phyloP scores from a whole-genome alignment of 2,329 filamentous ascomycete genomes.

The Ophioceras dolichostomum region DNA sequence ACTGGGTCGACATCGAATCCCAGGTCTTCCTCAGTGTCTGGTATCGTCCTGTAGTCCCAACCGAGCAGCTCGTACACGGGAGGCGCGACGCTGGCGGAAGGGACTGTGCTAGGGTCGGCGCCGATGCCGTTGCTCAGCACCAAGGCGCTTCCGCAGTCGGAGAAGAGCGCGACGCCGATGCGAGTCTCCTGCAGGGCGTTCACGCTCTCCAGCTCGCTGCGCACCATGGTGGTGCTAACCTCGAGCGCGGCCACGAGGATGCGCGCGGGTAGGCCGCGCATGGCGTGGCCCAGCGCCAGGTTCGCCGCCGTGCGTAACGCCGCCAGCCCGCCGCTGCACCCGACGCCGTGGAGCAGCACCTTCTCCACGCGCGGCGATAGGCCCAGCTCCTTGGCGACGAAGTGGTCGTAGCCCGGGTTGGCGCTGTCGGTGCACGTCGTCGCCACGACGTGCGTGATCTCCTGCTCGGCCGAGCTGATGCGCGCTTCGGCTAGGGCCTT shows the following conservation, averaged over 20 bases:
- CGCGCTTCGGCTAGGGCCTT: slow-evolving; percentile 44
- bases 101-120: not conserved
- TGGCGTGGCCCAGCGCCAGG: slow-evolving; percentile 49
- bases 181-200: slow-evolving; percentile 44
- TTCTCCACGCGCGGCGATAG: slow-evolving; percentile 48
- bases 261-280: slow-evolving; percentile 45
- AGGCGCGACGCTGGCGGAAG: slow-evolving; percentile 12
- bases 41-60: slow-evolving; percentile 52
- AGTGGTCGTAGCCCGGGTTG: slow-evolving; percentile 58
- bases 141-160: slow-evolving; percentile 55
- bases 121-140: slow-evolving; percentile 54
- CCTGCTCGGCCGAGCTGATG: slow-evolving; percentile 19
- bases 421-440: slow-evolving; percentile 59
- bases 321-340: slow-evolving; percentile 53
- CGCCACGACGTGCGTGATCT: slow-evolving; percentile 55
- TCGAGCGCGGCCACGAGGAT: slow-evolving; percentile 55
- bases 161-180: slow-evolving; percentile 56
- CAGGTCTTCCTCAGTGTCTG: slow-evolving; percentile 48
- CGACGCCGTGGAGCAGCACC: slow-evolving; percentile 52
- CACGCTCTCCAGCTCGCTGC: slow-evolving; percentile 54
- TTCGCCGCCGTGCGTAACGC: slow-evolving; percentile 52
- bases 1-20: slow-evolving; percentile 53
- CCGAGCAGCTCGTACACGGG: slow-evolving; percentile 49
- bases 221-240: slow-evolving; percentile 45
- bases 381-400: slow-evolving; percentile 45